Percentiles rank a stretch among this genome's conserved stretches.
These are phyloP conservation scores for Striga hermonthica DNA, from an alignment of 305 asterid species.

Conservation along the genomic window DNA sequence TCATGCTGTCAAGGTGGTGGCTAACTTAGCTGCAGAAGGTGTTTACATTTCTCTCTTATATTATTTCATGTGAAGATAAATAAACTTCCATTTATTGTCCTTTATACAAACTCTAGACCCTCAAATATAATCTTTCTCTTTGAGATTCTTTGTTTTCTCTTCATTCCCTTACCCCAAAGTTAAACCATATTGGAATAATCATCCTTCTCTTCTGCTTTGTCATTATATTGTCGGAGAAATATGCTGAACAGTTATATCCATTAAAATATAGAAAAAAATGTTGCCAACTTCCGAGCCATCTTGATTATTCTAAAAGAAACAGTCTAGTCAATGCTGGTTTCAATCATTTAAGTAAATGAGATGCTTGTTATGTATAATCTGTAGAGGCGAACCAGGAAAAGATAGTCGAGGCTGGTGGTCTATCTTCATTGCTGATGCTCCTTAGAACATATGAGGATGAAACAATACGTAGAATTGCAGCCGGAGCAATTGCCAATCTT, in stretches of 20 bases:
- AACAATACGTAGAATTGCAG: conserved; percentile 95
- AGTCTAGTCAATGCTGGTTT: too few relatives aligned
- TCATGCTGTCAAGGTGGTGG: conserved; percentile 98
- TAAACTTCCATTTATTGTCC: conserved; percentile 16
- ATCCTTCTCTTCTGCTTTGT: background rate
- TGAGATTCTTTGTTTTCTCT: conserved; percentile 18
- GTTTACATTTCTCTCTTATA: conserved; percentile 31
- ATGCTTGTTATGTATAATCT: conserved; percentile 17
- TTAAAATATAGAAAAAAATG: too few relatives aligned
- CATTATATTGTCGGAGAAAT: conserved; percentile 13
- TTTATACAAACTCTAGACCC: conserved; percentile 5
- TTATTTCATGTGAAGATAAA: conserved; percentile 14
- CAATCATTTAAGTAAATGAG: conserved; percentile 11
- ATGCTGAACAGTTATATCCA: background rate
- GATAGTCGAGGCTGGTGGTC: conserved; percentile 99
- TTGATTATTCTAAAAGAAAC: too few relatives aligned
- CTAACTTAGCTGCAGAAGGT: conserved; percentile 99
- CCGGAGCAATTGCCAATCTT: conserved; percentile 99
- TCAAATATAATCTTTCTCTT: conserved; percentile 14
- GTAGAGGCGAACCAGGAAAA: conserved; percentile 91
- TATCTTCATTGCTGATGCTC: conserved; percentile 86
- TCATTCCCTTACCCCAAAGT: background rate
- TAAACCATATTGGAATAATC: background rate
- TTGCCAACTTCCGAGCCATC: too few relatives aligned
- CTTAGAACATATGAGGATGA: conserved; percentile 90